Evolutionary conservation across 345 rosid genomes (phyloP).

Genomic region (Melaleuca alternifolia): DNA sequence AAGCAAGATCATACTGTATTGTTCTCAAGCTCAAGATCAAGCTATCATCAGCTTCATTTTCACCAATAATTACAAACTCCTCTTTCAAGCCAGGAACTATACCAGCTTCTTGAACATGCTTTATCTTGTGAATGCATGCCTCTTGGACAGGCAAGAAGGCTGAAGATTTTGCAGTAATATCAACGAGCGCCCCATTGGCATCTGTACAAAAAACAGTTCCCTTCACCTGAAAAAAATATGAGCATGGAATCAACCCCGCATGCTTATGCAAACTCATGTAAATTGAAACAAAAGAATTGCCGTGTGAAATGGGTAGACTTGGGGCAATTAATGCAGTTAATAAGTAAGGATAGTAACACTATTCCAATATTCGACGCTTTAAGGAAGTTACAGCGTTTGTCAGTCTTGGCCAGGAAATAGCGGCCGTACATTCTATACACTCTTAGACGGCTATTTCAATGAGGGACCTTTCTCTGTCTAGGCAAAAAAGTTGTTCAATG

Average conservation of each 20-base stretch:
- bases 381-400: background rate
- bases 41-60: slow-evolving; percentile 75
- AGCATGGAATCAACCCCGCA: background rate
- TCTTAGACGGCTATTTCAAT: background rate
- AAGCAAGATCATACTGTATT: slow-evolving; percentile 74
- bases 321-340: background rate
- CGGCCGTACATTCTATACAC: background rate
- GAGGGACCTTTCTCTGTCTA: background rate
- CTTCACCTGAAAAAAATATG: slow-evolving; percentile 41
- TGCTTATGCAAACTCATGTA: background rate
- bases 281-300: background rate
- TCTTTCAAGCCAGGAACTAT: slow-evolving; percentile 69
- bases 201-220: slow-evolving; percentile 79
- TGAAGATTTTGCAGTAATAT: slow-evolving; percentile 77
- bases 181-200: slow-evolving; percentile 67
- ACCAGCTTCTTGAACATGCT: slow-evolving; percentile 79
- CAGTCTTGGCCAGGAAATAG: background rate
- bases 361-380: background rate
- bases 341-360: background rate
- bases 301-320: background rate
- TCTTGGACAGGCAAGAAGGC: slow-evolving; percentile 75
- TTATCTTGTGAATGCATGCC: slow-evolving; percentile 67
- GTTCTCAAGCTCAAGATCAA: slow-evolving; percentile 64
- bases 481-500: background rate
- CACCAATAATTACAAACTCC: slow-evolving; percentile 83